Evolutionary conservation across 1,284 basidiomycete species (phyloP).

Genomic region (Athelia sp.): DNA sequence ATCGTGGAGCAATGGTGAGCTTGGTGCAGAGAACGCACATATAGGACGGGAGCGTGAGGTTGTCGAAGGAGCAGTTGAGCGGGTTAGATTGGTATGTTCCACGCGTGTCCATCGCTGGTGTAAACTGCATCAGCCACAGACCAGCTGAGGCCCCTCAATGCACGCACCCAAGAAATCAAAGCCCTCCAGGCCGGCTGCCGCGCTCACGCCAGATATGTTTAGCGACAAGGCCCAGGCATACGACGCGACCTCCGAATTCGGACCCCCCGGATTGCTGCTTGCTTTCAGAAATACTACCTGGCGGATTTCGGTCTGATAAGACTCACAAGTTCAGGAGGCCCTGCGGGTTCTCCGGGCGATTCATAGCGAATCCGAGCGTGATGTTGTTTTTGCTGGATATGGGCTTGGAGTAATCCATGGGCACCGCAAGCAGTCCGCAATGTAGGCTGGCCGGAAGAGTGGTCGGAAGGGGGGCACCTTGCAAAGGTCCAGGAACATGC

Average conservation of each 20-base stretch:
- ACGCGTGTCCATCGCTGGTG: background rate
- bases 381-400: background rate
- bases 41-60: background rate
- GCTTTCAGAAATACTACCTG: background rate
- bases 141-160: background rate
- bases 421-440: background rate
- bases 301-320: no score
- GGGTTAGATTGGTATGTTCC: background rate
- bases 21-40: background rate
- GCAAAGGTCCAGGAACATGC: background rate
- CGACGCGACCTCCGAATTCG: background rate
- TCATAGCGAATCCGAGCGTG: background rate
- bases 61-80: background rate
- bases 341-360: background rate
- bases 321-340: background rate
- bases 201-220: background rate
- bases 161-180: background rate
- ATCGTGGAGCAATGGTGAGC: background rate
- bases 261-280: background rate
- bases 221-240: background rate
- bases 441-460: background rate
- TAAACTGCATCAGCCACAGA: background rate
- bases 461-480: background rate
- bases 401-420: conserved; percentile 1
- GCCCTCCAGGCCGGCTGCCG: background rate